Evolutionary conservation across 208 protist genomes (phyloP), one percentile per base, ranked within the genome.

Genomic region (Wallacemonas collosoma): DNA sequence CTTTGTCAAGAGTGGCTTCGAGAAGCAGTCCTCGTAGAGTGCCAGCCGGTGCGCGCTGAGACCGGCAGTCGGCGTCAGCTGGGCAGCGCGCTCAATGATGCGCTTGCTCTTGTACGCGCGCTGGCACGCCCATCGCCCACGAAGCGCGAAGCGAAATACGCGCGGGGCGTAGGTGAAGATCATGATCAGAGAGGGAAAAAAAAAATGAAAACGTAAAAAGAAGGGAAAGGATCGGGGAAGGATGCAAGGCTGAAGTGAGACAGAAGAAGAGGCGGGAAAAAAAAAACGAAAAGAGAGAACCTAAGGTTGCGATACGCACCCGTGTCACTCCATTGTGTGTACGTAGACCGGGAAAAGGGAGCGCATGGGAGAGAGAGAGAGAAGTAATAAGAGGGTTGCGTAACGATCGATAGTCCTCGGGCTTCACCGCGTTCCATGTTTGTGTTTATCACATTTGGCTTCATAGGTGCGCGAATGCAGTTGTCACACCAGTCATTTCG

Each of bases 131-230:
- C 60, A 17, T 5, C 39, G 17, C 56, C 71, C 71, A 36, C 71
- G 71, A 11, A 41, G 40, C 38, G 14, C 47, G 41, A 67, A 75
- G 48, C 71, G 71, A 11, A 75, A 48, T 7, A 62, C 45, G 45
- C 71, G 71, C 11, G 63, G 61, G 5, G 15, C 61, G 68, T 73
- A 58, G 36, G 40, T 38, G 11, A 73, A 48, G 11, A 71, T 50
- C 66, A 68, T 71, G 4, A 44, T 50, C 9, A 56, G 6, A 56
- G 0, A 56, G 14, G 51, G 12, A 5, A 41, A 14, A 11, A 41
- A 41, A 64, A 44, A 5, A 64, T 17, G 17, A 35, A 43, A 61
- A 7, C 11, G 9, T 36, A 38, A 5, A 64, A 64, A 40, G 26
- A 14, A 38, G 36, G n/a, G n/a, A 56, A 56, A 35, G 51, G 51